Conservation (phyloP, 1,284 basidiomycete genomes). For the Ustilago xerochloae region DNA sequence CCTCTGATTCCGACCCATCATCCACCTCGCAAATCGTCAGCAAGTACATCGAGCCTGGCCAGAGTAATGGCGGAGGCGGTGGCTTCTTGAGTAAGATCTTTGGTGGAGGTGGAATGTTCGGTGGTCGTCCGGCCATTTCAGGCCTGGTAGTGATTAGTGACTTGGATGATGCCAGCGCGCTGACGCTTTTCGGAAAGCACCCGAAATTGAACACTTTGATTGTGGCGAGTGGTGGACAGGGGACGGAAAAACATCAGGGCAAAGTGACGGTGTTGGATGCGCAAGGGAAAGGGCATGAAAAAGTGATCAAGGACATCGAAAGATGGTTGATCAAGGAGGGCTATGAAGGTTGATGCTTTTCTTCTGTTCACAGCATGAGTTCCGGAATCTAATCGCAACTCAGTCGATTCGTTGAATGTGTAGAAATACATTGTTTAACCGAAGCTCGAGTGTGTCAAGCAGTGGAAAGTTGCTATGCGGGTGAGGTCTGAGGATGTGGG, state of each 20-base stretch:
- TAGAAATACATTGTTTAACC: constrained; percentile 16
- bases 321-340: constrained; percentile 44
- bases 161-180: constrained; percentile 15
- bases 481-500: neutral
- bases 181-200: constrained; percentile 31
- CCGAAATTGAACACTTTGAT: constrained; percentile 41
- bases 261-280: constrained; percentile 26
- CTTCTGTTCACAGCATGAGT: neutral
- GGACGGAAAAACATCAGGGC: constrained; percentile 7
- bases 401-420: neutral
- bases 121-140: constrained; percentile 24
- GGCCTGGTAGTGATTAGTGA: constrained; percentile 42
- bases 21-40: constrained; percentile 22
- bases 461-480: neutral
- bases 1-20: neutral
- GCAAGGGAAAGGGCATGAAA: constrained; percentile 10
- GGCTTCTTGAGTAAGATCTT: constrained; percentile 31
- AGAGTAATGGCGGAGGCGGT: neutral
- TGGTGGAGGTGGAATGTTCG: constrained; percentile 30
- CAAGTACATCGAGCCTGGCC: constrained; percentile 29
- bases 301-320: constrained; percentile 39
- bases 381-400: neutral
- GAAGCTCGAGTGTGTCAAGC: neutral
- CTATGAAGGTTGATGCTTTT: constrained; percentile 30
- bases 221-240: constrained; percentile 23